Evolutionary conservation across 2,329 filamentous ascomycete species (phyloP).

Genomic region (Aphanocladium album): DNA sequence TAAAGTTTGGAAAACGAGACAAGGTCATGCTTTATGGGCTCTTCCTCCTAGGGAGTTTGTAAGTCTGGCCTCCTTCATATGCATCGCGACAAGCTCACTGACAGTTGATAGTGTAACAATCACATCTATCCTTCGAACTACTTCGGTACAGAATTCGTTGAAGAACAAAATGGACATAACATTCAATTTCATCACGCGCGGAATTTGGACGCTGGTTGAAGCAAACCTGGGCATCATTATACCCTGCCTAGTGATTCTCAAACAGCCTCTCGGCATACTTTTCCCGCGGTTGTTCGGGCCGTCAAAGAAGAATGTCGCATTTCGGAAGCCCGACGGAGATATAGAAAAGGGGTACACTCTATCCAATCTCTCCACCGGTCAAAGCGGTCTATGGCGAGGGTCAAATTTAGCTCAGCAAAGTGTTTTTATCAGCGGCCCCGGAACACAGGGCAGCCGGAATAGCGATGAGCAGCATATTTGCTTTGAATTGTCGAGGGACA

Average conservation of each 20-base stretch:
- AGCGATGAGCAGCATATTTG: slow-evolving; percentile 9
- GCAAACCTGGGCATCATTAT: slow-evolving; percentile 33
- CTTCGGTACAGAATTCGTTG: slow-evolving; percentile 28
- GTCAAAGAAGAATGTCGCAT: slow-evolving; percentile 5
- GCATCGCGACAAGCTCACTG: background rate
- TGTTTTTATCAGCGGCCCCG: slow-evolving; percentile 8
- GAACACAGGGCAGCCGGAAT: background rate
- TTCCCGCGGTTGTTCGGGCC: slow-evolving; percentile 18
- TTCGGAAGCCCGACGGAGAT: background rate
- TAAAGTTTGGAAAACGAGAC: slow-evolving; percentile 27
- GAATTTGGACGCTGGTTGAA: slow-evolving; percentile 33
- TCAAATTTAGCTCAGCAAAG: slow-evolving; percentile 9
- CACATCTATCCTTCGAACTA: slow-evolving; percentile 32
- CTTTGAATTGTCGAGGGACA: background rate
- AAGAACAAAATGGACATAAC: slow-evolving; percentile 27
- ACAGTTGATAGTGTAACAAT: slow-evolving; percentile 24
- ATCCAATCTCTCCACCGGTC: background rate
- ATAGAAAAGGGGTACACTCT: background rate
- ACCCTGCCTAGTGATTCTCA: slow-evolving; percentile 28
- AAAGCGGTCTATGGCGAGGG: slow-evolving; percentile 1
- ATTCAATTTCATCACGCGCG: slow-evolving; percentile 21
- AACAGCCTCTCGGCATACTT: slow-evolving; percentile 16
- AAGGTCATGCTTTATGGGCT: slow-evolving; percentile 32
- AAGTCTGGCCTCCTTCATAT: slow-evolving; percentile 16
- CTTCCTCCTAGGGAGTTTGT: slow-evolving; percentile 34